Evolutionary conservation across 257 asterid species (phyloP).

Genomic region (Jacaranda copaia): DNA sequence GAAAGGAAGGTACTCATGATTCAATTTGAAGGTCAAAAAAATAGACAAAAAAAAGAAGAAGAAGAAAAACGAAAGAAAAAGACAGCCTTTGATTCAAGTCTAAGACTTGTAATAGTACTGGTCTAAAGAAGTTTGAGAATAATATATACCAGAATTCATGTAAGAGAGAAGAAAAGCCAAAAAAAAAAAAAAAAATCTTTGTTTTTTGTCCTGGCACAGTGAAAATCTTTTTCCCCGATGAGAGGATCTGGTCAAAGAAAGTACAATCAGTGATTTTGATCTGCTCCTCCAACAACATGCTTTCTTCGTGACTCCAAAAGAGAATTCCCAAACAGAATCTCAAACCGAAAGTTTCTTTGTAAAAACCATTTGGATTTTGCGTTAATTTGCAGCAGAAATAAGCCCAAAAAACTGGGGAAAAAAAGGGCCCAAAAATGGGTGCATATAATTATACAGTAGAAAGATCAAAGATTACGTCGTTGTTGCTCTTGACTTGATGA

Average conservation of each 20-base stretch:
- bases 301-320: slow-evolving; percentile 40
- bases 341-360: slow-evolving; percentile 27
- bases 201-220: not conserved
- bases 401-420: not conserved
- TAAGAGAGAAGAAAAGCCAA: slow-evolving; percentile 27
- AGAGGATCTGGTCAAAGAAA: slow-evolving; percentile 66
- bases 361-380: slow-evolving; percentile 2
- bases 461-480: slow-evolving; percentile 38
- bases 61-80: too few species aligned
- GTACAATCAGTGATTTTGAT: slow-evolving; percentile 47
- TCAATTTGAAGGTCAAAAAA: too few species aligned
- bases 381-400: not conserved
- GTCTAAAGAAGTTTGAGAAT: too few species aligned
- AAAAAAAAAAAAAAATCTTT: not conserved
- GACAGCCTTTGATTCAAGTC: too few species aligned
- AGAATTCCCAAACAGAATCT: slow-evolving; percentile 43
- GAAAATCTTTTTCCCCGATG: slow-evolving; percentile 11
- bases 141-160: not conserved
- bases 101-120: too few species aligned
- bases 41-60: not conserved
- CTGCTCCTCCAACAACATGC: slow-evolving; percentile 39
- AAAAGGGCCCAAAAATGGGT: not conserved
- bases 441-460: too few species aligned
- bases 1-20: not conserved
- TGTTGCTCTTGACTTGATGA: slow-evolving; percentile 48